phyloP scores from a whole-genome alignment of 139 green algal genomes.

The Closterium sp. region DNA sequence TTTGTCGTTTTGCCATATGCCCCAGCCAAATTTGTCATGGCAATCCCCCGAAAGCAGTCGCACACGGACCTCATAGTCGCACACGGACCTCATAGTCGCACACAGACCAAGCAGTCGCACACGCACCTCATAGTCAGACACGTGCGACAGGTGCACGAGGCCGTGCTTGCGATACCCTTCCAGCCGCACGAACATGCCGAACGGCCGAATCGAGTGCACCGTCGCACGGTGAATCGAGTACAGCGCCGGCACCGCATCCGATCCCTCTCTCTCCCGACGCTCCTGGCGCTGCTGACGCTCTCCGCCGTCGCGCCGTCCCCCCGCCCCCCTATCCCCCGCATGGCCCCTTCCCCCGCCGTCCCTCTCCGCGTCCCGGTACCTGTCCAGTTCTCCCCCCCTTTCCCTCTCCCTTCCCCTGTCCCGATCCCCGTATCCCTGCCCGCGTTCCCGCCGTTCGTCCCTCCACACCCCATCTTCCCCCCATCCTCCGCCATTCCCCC shows the following conservation, averaged over 20 bases:
- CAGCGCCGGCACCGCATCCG: slow-evolving; percentile 57
- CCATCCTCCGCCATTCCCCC: not conserved
- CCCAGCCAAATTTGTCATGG: too few relatives aligned
- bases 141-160: slow-evolving; percentile 63
- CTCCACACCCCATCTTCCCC: slow-evolving; percentile 9
- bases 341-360: slow-evolving; percentile 63
- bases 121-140: slow-evolving; percentile 37
- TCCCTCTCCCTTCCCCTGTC: not conserved
- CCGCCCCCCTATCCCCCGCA: slow-evolving; percentile 18
- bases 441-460: not conserved
- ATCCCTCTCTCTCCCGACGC: not conserved
- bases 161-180: slow-evolving; percentile 63
- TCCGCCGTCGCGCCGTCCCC: not conserved
- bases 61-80: not conserved
- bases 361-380: slow-evolving; percentile 11
- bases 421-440: not conserved
- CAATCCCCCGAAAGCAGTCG: not conserved
- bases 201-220: slow-evolving; percentile 67
- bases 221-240: slow-evolving; percentile 56
- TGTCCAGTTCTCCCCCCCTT: not conserved
- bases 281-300: slow-evolving; percentile 1
- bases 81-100: not conserved
- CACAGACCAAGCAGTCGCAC: slow-evolving; percentile 4
- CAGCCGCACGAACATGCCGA: slow-evolving; percentile 73
- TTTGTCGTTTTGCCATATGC: too few relatives aligned